Evolutionary conservation across 2,329 filamentous ascomycete species (phyloP).

Genomic region (Verticillium isaacii): DNA sequence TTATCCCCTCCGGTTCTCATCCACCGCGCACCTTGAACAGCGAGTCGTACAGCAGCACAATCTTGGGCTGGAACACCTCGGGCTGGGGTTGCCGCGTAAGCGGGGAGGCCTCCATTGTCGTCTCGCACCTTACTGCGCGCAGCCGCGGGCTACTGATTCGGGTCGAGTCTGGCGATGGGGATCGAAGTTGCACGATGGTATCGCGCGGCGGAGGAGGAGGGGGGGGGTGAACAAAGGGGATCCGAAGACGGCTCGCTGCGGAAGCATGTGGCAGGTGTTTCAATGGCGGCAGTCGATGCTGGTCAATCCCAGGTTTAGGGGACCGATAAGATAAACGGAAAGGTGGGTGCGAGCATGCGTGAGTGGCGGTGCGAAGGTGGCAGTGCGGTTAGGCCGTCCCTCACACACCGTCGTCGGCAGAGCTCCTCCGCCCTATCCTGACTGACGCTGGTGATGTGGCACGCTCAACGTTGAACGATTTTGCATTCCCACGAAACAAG

Average conservation of each 20-base stretch:
- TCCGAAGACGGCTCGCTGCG: background rate
- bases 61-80: conserved; percentile 89
- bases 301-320: background rate
- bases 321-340: background rate
- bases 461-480: no score
- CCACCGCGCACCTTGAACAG: conserved; percentile 64
- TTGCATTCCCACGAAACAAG: background rate
- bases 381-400: no score
- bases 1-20: background rate
- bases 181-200: background rate
- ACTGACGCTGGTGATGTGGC: background rate
- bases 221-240: background rate
- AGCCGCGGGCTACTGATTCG: background rate
- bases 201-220: background rate
- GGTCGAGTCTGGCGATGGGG: background rate
- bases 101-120: conserved; percentile 78
- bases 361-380: no score
- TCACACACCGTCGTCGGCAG: background rate
- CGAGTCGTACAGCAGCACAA: conserved; percentile 81
- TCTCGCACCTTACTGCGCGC: background rate
- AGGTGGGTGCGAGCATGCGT: background rate
- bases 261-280: background rate
- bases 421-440: background rate
- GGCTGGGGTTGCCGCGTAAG: conserved; percentile 89
- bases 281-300: background rate